phyloP scores from a whole-genome alignment of 257 asterid species.

The Petunia secreta region DNA sequence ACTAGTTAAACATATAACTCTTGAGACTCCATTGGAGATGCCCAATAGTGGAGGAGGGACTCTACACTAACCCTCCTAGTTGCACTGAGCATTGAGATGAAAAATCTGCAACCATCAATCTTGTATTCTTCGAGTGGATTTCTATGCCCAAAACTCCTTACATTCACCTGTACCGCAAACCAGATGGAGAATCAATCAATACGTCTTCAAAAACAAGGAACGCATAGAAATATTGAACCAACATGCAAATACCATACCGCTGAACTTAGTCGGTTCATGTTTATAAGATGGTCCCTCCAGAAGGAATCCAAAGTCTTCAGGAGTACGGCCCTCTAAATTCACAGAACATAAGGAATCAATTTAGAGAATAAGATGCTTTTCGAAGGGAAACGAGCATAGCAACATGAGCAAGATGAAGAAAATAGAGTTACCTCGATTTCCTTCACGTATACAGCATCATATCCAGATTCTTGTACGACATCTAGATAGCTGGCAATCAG shows the following conservation, averaged over 20 bases:
- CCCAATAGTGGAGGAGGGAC: constrained; percentile 88
- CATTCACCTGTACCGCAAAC: constrained; percentile 66
- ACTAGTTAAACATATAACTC: constrained; percentile 52
- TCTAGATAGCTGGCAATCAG: constrained; percentile 88
- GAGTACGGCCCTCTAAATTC: constrained; percentile 76
- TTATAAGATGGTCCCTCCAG: constrained; percentile 99
- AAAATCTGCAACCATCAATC: constrained; percentile 97
- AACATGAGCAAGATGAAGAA: constrained; percentile 5
- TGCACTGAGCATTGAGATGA: constrained; percentile 94
- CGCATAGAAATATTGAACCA: neutral
- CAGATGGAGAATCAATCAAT: constrained; percentile 20
- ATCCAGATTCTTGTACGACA: constrained; percentile 78
- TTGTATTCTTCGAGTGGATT: constrained; percentile 98
- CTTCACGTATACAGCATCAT: constrained; percentile 63
- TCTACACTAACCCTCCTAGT: constrained; percentile 89
- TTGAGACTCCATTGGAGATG: constrained; percentile 86
- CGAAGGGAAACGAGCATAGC: neutral
- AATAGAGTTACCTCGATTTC: constrained; percentile 76
- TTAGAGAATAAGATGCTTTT: constrained; percentile 1
- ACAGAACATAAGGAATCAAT: constrained; percentile 21
- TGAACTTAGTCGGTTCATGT: constrained; percentile 96
- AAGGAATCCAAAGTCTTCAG: constrained; percentile 92
- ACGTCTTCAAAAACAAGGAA: neutral
- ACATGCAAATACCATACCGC: constrained; percentile 55
- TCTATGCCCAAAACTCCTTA: constrained; percentile 92